Evolutionary conservation across 805 yeast species (phyloP), one percentile per base, ranked within the genome.

Genomic region (Nakazawaea wyomingensis): DNA sequence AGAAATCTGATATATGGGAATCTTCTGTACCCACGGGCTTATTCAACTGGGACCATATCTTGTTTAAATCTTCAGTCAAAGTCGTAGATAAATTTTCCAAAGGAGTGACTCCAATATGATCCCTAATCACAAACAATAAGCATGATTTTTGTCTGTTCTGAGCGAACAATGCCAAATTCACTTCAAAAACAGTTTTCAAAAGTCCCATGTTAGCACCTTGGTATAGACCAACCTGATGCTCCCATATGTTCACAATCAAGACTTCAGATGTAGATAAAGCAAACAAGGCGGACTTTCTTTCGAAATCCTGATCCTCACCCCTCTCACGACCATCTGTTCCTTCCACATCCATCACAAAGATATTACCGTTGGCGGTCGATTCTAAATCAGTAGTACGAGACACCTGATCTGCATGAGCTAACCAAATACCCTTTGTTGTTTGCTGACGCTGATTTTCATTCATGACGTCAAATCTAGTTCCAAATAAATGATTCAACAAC

Each of bases 301-400:
- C 99, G 61, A 93, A 93, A 64, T 93, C 99, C 63, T 93, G 97
- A 62, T 93, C 98, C 55, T 93, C 99, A 20, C 98, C 98, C 44
- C 97, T 76, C 64, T 93, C 99, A 47, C 96, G 76, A 38, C 99
- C 98, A 65, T 93, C 99, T 1, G 97, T 90, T 38, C 99, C 99
- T 65, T 93, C 99, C n/a, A 93, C 98, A 59, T 93, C 99, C 74
- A 93, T 75, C 2, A 93, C 95, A 48, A 87, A 73, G 9, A 88
- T 69, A 49, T 78, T 52, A 18, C 49, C 46, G 14, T 54, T 45
- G 4, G 44, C 40, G 4, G 38, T 28, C 4, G 45, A 34, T 2
- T 21, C 38, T 13, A 49, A 51, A 5, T 43, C 47, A 1, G 43
- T 29, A 2, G 58, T 43, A 9, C 55, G 51, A 17, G 66, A 63